phyloP scores from a whole-genome alignment of 371 early-diverging fungal species.

The Basidiobolus heterosporus region DNA sequence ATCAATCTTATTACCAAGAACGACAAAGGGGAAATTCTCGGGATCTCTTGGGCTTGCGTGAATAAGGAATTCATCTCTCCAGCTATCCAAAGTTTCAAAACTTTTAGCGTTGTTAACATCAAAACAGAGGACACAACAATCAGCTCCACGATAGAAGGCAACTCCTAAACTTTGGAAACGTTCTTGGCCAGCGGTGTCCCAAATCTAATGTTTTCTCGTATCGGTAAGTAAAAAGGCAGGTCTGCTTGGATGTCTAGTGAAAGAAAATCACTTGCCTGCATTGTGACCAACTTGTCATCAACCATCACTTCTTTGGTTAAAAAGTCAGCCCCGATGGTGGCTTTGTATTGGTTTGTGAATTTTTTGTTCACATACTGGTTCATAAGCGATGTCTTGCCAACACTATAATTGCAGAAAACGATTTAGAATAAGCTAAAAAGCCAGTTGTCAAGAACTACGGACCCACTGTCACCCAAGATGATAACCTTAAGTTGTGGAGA shows the following conservation, averaged over 20 bases:
- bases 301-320: constrained; percentile 94
- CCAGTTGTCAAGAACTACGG: constrained; percentile 8
- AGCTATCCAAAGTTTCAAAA: constrained; percentile 90
- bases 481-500: constrained; percentile 41
- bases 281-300: constrained; percentile 71
- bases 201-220: constrained; percentile 32
- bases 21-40: constrained; percentile 93
- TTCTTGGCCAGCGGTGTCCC: constrained; percentile 93
- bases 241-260: too few relatives aligned
- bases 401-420: constrained; percentile 22
- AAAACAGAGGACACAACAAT: constrained; percentile 95
- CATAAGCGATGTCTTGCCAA: constrained; percentile 95
- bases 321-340: constrained; percentile 99
- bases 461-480: constrained; percentile 84
- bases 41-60: constrained; percentile 89
- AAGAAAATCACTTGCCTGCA: too few relatives aligned
- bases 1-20: constrained; percentile 97
- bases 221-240: too few relatives aligned
- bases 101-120: constrained; percentile 90
- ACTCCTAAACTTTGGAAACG: constrained; percentile 96
- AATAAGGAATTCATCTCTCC: constrained; percentile 93
- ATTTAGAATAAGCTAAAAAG: background rate
- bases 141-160: constrained; percentile 96
- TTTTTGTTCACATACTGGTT: constrained; percentile 97
- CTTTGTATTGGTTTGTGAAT: constrained; percentile 97